Evolutionary conservation across 306 rosid genomes (phyloP), one percentile per base, ranked within the genome.

Genomic region (Pterocarpus santalinus): DNA sequence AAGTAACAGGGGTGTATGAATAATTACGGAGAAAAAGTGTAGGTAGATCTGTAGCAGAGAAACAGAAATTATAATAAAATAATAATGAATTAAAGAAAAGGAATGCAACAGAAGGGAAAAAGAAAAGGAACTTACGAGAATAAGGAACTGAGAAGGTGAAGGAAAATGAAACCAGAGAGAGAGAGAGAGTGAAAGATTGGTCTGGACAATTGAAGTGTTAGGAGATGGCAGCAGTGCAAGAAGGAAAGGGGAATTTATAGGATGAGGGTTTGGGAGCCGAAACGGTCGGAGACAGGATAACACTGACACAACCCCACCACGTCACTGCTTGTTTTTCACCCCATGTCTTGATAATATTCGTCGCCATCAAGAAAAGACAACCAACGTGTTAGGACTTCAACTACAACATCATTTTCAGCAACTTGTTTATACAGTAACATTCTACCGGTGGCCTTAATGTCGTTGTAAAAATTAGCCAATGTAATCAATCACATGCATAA

Each of bases 271-370:
- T 55, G 30, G 28, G 5, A 44, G 10, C 22, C 36, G 60, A 80
- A 73, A 65, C 33, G 65, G 72, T 75, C 47, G 77, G 85, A 76
- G 68, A 76, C 33, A 69, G 62, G 86, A 82, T 82, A 82, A 76
- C 34, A 17, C 66, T 82, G 82, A 82, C 86, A 82, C 69, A 62
- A 2, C 44, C 32, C 16, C 22, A 41, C 68, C 82, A 82, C 86
- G 78, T 82, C 86, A 72, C 6, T 9, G 4, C 49, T 57, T 17
- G 22, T 51, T 77, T 36, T 52, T 30, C 52, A 36, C 35, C 0
- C 33, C 22, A 49, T 13, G 13, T 12, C 47, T 43, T 43, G 47
- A 43, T 43, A 43, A 38, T 6, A 43, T 43, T 43, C 8, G 8
- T 43, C 0, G 7, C 0, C 10, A 8, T 9, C 11, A 43, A 43